Evolutionary conservation across 257 asterid species (phyloP), one percentile per base, ranked within the genome.

Genomic region (Lycium ferocissimum): DNA sequence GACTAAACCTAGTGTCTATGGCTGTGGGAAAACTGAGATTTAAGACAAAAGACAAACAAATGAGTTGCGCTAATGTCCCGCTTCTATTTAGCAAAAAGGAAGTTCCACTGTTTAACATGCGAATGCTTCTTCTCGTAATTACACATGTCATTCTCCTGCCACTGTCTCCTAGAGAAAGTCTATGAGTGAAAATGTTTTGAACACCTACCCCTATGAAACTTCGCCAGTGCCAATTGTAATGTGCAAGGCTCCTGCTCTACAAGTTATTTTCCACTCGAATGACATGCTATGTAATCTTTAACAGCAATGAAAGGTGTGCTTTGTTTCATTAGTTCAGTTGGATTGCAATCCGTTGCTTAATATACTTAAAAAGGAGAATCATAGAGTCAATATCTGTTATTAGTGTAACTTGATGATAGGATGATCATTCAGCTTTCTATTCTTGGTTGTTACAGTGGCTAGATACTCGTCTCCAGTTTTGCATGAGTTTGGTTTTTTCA

Each of bases 361-460:
- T 20, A 22, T 20, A 51, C 47, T 51, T 40, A 51, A 26, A 26
- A 40, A 47, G 63, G 63, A 26, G 49, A 53, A 53, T 17, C 26
- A 17, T 13, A 53, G 82, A 51, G 45, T 20, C 81, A 76, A 22
- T 53, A 51, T 53, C 82, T 18, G 53, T 13, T 76, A 14, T 54
- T 76, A 76, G 63, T 78, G 45, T 56, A 78, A 78, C 82, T 78
- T 78, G 65, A 78, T 76, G 82, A 76, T 26, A 33, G 65, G 49
- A 78, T 53, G 26, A 2, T 38, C 65, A 14, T 53, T 26, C 49
- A 26, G 43, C 37, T 78, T 26, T 78, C 43, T 33, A 3, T 51
- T 35, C 1, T 53, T 78, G 63, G 65, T 53, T 78, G 82, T 78
- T 53, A 14, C 82, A 14, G 15, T 2, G 1, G 26, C 57, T 7